Percentiles rank a stretch among this genome's conserved stretches.
phyloP scores from a whole-genome alignment of 192 early-diverging fungal species.

The Dissophora ornata region DNA sequence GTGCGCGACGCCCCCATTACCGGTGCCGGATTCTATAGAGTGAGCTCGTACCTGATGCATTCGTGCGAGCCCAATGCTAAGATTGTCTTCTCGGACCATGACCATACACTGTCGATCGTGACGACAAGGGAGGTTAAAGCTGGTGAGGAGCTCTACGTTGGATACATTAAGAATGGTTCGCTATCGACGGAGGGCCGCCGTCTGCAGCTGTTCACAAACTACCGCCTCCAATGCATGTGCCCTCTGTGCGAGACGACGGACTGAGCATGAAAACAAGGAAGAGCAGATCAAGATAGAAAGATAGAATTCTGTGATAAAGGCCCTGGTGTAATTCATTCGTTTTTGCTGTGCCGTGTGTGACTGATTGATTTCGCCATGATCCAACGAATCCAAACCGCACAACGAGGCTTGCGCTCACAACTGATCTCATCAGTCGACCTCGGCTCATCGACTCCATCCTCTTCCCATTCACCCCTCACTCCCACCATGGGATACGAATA shows the following conservation, averaged over 20 bases:
- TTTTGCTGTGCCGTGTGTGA: too few relatives aligned
- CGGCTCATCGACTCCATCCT: too few relatives aligned
- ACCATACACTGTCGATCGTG: conserved; percentile 64
- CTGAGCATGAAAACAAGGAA: not conserved
- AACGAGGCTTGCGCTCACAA: too few relatives aligned
- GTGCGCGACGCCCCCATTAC: conserved; percentile 52
- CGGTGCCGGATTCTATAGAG: conserved; percentile 79
- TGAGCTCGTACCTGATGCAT: conserved; percentile 76
- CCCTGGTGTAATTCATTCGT: too few relatives aligned
- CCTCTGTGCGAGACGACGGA: conserved; percentile 58
- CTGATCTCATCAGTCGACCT: too few relatives aligned
- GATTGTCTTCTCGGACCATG: conserved; percentile 64
- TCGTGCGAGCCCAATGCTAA: conserved; percentile 69
- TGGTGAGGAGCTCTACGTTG: conserved; percentile 75
- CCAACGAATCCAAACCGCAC: too few relatives aligned
- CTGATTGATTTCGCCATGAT: too few relatives aligned
- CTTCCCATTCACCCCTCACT: too few relatives aligned
- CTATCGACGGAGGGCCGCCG: conserved; percentile 59
- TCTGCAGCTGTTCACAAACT: conserved; percentile 69
- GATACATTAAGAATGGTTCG: conserved; percentile 64
- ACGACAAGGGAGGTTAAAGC: conserved; percentile 66
- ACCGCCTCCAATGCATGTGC: conserved; percentile 68
- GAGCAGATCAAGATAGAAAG: too few relatives aligned
- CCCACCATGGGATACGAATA: conserved; percentile 47
- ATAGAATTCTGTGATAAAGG: too few relatives aligned